phyloP scores from a whole-genome alignment of 768 basidiomycete genomes.

The Pilatotrama ljubarskyi region DNA sequence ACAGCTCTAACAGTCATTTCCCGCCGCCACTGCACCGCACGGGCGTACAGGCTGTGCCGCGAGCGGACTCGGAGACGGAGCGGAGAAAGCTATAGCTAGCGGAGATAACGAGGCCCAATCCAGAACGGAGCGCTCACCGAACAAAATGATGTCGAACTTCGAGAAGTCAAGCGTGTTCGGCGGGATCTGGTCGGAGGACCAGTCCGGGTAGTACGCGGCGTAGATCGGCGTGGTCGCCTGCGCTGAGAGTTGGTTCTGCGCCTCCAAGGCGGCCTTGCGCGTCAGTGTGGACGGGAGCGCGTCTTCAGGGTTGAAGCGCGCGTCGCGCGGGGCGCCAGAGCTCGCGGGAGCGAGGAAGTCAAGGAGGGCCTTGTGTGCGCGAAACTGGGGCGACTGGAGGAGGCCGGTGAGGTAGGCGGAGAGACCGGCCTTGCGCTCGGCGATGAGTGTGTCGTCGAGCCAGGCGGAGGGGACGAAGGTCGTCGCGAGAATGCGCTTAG shows the following conservation, averaged over 20 bases:
- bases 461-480: constrained; percentile 53
- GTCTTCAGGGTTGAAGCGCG: constrained; percentile 43
- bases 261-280: constrained; percentile 36
- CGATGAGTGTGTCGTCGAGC: constrained; percentile 52
- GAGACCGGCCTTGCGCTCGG: constrained; percentile 51
- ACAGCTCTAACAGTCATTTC: neutral
- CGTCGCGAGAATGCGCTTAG: constrained; percentile 51
- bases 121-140: constrained; percentile 42
- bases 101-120: constrained; percentile 6
- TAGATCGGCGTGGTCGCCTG: constrained; percentile 36
- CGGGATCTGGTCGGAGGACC: constrained; percentile 47
- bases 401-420: constrained; percentile 44
- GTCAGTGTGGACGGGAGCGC: constrained; percentile 48
- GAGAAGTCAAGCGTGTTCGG: constrained; percentile 63
- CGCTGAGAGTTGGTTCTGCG: constrained; percentile 24
- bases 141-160: constrained; percentile 68
- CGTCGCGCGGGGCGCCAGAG: constrained; percentile 20
- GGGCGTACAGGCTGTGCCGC: neutral
- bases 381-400: constrained; percentile 38
- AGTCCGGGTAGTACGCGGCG: constrained; percentile 53
- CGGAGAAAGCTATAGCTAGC: neutral
- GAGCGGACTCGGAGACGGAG: neutral
- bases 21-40: constrained; percentile 1
- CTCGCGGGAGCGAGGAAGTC: constrained; percentile 41
- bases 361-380: constrained; percentile 35